These are phyloP conservation scores for Hypericum perforatum DNA, from an alignment of 345 rosid genomes.

Conservation along the genomic window DNA sequence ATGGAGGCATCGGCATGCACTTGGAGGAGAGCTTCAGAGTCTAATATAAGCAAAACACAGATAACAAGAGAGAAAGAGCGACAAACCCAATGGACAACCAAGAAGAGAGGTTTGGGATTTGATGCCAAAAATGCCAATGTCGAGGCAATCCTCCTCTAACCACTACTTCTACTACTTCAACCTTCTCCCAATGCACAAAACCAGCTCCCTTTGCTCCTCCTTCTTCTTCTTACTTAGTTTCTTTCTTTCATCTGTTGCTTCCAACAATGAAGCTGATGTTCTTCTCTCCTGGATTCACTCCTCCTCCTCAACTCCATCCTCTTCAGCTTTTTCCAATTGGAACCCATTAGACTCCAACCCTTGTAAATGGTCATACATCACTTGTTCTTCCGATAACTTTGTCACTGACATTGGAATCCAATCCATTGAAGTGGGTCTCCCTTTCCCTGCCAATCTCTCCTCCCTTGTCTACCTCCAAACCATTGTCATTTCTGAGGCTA, in stretches of 20 bases:
- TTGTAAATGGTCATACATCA: constrained; percentile 56
- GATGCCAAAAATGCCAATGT: constrained; percentile 21
- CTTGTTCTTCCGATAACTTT: constrained; percentile 34
- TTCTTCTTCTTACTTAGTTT: constrained; percentile 18
- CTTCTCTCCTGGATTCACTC: constrained; percentile 49
- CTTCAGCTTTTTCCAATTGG: constrained; percentile 38
- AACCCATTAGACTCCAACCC: constrained; percentile 51
- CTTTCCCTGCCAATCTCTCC: constrained; percentile 47
- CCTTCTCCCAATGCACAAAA: not conserved
- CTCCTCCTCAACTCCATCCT: constrained; percentile 25
- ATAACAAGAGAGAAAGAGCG: constrained; percentile 18
- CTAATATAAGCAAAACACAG: constrained; percentile 11
- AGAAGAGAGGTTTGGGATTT: constrained; percentile 50
- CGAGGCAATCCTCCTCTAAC: constrained; percentile 29
- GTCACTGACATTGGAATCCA: constrained; percentile 48
- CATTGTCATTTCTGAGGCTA: constrained; percentile 42
- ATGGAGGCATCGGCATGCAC: constrained; percentile 2
- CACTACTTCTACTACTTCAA: constrained; percentile 15
- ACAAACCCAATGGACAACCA: constrained; percentile 53
- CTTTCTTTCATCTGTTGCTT: constrained; percentile 15
- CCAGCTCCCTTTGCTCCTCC: constrained; percentile 8
- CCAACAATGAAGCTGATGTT: constrained; percentile 34
- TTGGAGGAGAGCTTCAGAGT: constrained; percentile 7
- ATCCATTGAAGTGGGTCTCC: not conserved
- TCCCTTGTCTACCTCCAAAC: constrained; percentile 41